Conservation (phyloP, 305 asterid species). For the Fraxinus sp. region DNA sequence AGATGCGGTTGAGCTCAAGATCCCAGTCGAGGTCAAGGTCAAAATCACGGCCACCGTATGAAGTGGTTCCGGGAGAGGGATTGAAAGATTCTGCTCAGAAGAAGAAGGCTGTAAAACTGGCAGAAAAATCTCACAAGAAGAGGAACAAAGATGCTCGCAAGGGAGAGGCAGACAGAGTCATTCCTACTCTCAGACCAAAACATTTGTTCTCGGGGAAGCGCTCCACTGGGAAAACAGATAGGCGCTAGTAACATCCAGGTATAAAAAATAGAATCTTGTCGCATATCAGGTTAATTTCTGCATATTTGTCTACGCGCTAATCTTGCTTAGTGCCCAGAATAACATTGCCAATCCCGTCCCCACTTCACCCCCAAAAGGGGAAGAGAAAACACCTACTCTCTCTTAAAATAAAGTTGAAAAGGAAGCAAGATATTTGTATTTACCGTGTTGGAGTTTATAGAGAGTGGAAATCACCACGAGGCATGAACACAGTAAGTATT, state of each 20-base stretch:
- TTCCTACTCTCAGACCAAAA: conserved; percentile 76
- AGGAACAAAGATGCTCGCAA: conserved; percentile 80
- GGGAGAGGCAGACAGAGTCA: conserved; percentile 87
- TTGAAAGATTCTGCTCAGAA: conserved; percentile 71
- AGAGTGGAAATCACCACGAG: neutral
- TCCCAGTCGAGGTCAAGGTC: conserved; percentile 55
- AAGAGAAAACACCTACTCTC: neutral
- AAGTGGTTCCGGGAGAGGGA: conserved; percentile 85
- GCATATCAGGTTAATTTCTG: neutral
- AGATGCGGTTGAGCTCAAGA: conserved; percentile 54
- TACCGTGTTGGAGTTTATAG: neutral
- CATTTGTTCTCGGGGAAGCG: conserved; percentile 87
- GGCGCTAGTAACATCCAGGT: conserved; percentile 63
- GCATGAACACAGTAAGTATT: neutral
- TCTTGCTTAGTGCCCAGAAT: neutral
- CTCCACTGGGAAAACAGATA: conserved; percentile 66
- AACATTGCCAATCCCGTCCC: neutral
- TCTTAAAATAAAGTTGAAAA: neutral
- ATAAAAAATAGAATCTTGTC: conserved; percentile 3
- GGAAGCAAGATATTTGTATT: neutral
- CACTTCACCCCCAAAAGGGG: neutral
- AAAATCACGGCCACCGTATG: conserved; percentile 58
- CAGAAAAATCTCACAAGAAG: conserved; percentile 47
- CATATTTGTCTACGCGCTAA: neutral
- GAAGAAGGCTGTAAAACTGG: conserved; percentile 61